Percentiles rank a stretch among this genome's conserved stretches.
Evolutionary conservation across 1,139 yeast genomes (phyloP).

Genomic region (Casaregolazyma suthepensis): DNA sequence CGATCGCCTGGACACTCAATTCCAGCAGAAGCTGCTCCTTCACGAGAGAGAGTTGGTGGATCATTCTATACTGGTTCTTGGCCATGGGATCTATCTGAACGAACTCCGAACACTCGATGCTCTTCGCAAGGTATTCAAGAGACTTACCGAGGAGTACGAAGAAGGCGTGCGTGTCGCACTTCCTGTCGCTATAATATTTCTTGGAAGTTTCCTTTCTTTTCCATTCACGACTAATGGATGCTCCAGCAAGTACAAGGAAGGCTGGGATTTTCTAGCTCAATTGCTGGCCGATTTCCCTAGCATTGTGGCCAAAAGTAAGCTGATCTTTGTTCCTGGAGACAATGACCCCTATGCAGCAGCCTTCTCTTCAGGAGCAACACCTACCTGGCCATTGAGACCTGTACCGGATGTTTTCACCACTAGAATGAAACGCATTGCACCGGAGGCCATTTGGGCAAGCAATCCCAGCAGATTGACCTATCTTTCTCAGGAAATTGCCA

Average conservation of each 20-base stretch:
- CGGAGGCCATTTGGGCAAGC: conserved; percentile 61
- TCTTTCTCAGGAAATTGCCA: conserved; percentile 73
- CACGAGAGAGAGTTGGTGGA: conserved; percentile 52
- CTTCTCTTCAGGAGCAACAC: conserved; percentile 58
- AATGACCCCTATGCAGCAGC: conserved; percentile 92
- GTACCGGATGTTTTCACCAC: conserved; percentile 68
- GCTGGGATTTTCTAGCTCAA: conserved; percentile 65
- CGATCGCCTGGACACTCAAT: conserved; percentile 51
- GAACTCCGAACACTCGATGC: conserved; percentile 52
- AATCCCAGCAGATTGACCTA: conserved; percentile 78
- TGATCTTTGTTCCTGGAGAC: conserved; percentile 76
- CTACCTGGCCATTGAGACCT: conserved; percentile 63
- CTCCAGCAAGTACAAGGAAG: conserved; percentile 53
- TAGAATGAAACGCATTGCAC: conserved; percentile 58
- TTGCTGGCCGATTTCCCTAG: conserved; percentile 45
- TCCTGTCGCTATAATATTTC: conserved; percentile 56
- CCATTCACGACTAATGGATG: conserved; percentile 52
- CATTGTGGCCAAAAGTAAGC: conserved; percentile 36
- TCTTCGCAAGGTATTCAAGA: conserved; percentile 50
- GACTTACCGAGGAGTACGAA: conserved; percentile 41
- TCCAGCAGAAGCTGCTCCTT: conserved; percentile 48
- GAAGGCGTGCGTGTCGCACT: conserved; percentile 34
- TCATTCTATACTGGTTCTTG: conserved; percentile 62
- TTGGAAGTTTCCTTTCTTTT: conserved; percentile 64
- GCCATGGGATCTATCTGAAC: conserved; percentile 68